phyloP scores from a whole-genome alignment of 257 asterid genomes.

The Paraleonurus japonicus region DNA sequence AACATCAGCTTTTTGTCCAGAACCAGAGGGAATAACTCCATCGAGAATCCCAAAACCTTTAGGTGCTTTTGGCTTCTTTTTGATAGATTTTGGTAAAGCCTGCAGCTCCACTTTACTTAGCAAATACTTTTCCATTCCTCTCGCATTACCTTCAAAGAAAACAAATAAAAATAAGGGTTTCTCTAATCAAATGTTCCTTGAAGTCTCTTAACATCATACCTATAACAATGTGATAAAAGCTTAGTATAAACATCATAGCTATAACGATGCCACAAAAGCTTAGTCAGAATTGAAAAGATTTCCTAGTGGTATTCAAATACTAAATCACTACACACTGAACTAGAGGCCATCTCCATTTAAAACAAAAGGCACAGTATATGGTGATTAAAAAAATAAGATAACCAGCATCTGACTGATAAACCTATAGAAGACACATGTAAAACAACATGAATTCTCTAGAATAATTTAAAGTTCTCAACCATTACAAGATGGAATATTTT shows the following conservation, averaged over 20 bases:
- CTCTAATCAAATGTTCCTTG: slow-evolving; percentile 16
- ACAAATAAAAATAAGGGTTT: background rate
- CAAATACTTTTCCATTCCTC: slow-evolving; percentile 93
- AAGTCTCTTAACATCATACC: background rate
- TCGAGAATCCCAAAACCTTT: slow-evolving; percentile 92
- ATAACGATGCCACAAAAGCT: background rate
- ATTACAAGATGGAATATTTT: background rate
- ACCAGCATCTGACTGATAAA: no score
- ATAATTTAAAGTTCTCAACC: background rate
- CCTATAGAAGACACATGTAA: background rate
- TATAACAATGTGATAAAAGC: background rate
- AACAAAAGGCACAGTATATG: background rate
- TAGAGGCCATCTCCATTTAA: background rate
- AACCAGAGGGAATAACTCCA: slow-evolving; percentile 60
- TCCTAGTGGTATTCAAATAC: background rate
- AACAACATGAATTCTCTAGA: background rate
- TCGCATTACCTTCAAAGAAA: slow-evolving; percentile 67
- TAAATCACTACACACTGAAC: background rate
- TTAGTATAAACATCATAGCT: background rate
- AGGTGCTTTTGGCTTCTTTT: slow-evolving; percentile 76
- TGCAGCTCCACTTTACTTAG: slow-evolving; percentile 91
- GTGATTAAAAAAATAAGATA: background rate
- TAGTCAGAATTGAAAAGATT: background rate
- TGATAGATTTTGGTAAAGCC: slow-evolving; percentile 70
- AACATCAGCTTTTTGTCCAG: slow-evolving; percentile 73